Evolutionary conservation across 2,329 filamentous ascomycete species (phyloP), one percentile per base, ranked within the genome.

Genomic region (Sarocladium oryzae): DNA sequence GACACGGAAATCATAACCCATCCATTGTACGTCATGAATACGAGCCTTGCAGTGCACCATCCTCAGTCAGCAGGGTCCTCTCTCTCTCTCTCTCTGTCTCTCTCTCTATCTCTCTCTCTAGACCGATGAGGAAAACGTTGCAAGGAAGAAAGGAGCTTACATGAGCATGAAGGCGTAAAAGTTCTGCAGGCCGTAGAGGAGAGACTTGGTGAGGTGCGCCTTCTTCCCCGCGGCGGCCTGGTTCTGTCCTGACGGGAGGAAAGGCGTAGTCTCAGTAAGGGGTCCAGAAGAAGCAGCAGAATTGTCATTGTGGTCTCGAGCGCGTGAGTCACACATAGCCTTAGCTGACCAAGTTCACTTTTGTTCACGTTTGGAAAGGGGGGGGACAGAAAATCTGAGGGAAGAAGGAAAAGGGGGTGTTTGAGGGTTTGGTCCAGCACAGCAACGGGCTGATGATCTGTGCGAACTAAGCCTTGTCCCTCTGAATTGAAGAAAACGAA

Each of bases 11-110:
- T 70, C 93, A 99, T 99, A 59, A 99, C 84, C 85, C 88, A 95
- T 52, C 93, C 93, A 63, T 99, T 99, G 72, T 99, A 99, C n/a
- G 93, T 99, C 93, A 99, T 99, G 71, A 99, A 99, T 20, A 99
- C 72, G 55, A 99, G 77, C 93, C 92, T 97, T n/a, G 54, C n/a
- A 6, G 35, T 16, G 7, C 7, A 10, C 35, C 9, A 16, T 7
- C 10, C 7, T 9, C 8, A 11, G 7, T 16, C 35, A 38, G 45
- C 30, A 32, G n/a, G n/a, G n/a, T n/a, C n/a, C n/a, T n/a, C n/a
- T 16, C 35, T 7, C 10, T 11, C 9, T 13, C 35, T 30, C 23
- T 26, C 28, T 30, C 35, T 32, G 35, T n/a, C n/a, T n/a, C n/a
- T n/a, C n/a, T n/a, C n/a, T n/a, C n/a, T n/a, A n/a, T n/a, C n/a